These are phyloP conservation scores for Lindgomyces ingoldianus DNA, from an alignment of 495 filamentous ascomycete species.

Conservation along the genomic window DNA sequence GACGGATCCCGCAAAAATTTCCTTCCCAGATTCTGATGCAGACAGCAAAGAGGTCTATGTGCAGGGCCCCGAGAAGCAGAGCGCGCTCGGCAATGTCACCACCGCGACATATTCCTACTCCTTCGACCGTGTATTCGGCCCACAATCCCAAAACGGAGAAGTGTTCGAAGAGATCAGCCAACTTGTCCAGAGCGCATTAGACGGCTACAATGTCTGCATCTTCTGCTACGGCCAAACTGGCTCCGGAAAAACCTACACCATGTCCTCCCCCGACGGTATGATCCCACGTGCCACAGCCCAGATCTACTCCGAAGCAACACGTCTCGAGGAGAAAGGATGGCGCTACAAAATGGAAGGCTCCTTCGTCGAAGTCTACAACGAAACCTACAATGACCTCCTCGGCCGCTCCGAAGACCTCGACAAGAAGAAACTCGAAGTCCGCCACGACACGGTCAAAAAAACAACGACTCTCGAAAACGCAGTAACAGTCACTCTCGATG, in stretches of 20 bases:
- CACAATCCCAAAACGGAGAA: conserved; percentile 72
- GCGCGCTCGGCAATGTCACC: conserved; percentile 70
- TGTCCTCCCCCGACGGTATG: conserved; percentile 92
- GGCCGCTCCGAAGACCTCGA: conserved; percentile 72
- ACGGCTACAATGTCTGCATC: conserved; percentile 98
- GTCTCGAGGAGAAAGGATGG: conserved; percentile 89
- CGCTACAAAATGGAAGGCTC: conserved; percentile 89
- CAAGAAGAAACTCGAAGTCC: conserved; percentile 89
- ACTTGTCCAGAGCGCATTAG: conserved; percentile 91
- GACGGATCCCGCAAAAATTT: conserved; percentile 64
- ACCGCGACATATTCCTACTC: conserved; percentile 80
- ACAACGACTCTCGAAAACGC: conserved; percentile 85
- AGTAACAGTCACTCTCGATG: conserved; percentile 75
- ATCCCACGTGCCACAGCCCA: conserved; percentile 90
- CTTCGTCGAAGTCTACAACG: conserved; percentile 99
- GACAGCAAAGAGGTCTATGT: conserved; percentile 86
- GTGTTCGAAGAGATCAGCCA: conserved; percentile 98
- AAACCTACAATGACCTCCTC: conserved; percentile 90
- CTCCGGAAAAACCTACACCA: conserved; percentile 94
- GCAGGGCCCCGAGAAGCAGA: conserved; percentile 78
- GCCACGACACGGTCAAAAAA: conserved; percentile 76
- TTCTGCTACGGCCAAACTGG: conserved; percentile 99
- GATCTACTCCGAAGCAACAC: conserved; percentile 83
- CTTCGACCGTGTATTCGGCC: conserved; percentile 92
- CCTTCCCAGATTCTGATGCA: conserved; percentile 71